These are phyloP conservation scores for Kodamaea suecica DNA, from an alignment of 1,139 yeast genomes.

Conservation along the genomic window DNA sequence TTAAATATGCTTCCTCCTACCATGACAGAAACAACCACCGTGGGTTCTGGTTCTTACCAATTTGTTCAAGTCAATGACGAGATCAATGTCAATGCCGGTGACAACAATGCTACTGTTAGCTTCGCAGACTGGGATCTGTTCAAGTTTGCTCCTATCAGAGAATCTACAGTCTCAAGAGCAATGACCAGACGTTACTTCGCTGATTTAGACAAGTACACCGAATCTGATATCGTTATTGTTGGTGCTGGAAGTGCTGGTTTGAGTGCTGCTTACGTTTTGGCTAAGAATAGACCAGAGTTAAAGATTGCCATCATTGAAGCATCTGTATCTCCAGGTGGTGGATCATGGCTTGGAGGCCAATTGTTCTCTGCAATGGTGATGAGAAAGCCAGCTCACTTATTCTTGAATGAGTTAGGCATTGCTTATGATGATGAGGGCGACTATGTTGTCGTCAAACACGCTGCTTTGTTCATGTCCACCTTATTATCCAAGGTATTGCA, in stretches of 20 bases:
- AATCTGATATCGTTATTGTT: constrained; percentile 69
- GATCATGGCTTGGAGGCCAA: constrained; percentile 81
- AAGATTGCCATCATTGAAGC: constrained; percentile 76
- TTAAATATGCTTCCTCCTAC: constrained; percentile 37
- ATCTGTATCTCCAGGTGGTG: constrained; percentile 76
- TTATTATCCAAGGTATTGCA: constrained; percentile 64
- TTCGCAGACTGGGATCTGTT: constrained; percentile 66
- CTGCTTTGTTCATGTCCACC: constrained; percentile 74
- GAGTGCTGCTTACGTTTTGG: constrained; percentile 70
- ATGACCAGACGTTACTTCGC: constrained; percentile 76
- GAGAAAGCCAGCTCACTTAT: constrained; percentile 72
- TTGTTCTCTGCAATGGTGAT: constrained; percentile 75
- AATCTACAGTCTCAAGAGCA: constrained; percentile 78
- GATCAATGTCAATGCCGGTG: background rate
- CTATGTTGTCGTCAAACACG: constrained; percentile 77
- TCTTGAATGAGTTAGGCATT: constrained; percentile 61
- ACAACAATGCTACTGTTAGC: constrained; percentile 16
- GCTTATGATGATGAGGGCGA: constrained; percentile 79
- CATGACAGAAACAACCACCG: constrained; percentile 26
- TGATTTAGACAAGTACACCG: constrained; percentile 72
- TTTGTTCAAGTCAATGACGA: constrained; percentile 8
- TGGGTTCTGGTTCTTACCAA: constrained; percentile 7
- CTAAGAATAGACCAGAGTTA: constrained; percentile 72
- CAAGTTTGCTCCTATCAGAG: constrained; percentile 70
- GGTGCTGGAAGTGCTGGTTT: constrained; percentile 83